Evolutionary conservation across 1,284 basidiomycete species (phyloP).

Genomic region (Ganoderma resinaceum): DNA sequence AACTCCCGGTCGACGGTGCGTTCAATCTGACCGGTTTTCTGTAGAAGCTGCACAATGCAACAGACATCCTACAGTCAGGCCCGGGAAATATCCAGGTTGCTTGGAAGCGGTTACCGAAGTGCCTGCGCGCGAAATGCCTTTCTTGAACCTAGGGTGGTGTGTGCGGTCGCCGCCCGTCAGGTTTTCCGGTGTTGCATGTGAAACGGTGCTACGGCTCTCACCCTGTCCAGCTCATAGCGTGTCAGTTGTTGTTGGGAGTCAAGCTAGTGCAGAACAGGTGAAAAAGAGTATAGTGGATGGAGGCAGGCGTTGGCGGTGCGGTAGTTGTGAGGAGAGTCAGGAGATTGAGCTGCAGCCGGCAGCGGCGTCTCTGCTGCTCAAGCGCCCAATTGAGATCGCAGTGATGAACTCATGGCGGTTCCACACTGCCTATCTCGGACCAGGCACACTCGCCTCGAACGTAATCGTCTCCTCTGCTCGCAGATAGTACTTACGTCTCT

Average conservation of each 20-base stretch:
- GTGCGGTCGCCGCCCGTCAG: background rate
- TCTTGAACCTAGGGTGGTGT: conserved; percentile 26
- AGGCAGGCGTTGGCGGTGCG: conserved; percentile 19
- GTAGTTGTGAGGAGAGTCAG: conserved; percentile 1
- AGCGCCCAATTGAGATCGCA: conserved; percentile 14
- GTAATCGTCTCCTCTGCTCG: background rate
- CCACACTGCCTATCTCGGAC: background rate
- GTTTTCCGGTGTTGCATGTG: too few relatives aligned
- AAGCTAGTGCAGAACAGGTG: conserved; percentile 17
- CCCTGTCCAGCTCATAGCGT: conserved; percentile 31
- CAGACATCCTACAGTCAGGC: background rate
- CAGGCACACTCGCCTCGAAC: background rate
- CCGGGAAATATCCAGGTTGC: background rate
- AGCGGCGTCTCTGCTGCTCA: background rate
- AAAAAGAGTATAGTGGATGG: conserved; percentile 12
- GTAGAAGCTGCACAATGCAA: conserved; percentile 68
- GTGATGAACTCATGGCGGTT: conserved; percentile 2
- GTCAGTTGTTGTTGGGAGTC: background rate
- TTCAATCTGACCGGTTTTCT: conserved; percentile 98
- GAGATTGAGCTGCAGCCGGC: background rate
- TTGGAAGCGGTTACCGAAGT: conserved; percentile 23
- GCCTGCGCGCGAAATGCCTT: conserved; percentile 31
- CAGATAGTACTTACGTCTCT: too few relatives aligned
- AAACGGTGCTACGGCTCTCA: background rate
- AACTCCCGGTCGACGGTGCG: conserved; percentile 95